Evolutionary conservation across 2,329 filamentous ascomycete species (phyloP), one percentile per base, ranked within the genome.

Genomic region (Alternaria solani): DNA sequence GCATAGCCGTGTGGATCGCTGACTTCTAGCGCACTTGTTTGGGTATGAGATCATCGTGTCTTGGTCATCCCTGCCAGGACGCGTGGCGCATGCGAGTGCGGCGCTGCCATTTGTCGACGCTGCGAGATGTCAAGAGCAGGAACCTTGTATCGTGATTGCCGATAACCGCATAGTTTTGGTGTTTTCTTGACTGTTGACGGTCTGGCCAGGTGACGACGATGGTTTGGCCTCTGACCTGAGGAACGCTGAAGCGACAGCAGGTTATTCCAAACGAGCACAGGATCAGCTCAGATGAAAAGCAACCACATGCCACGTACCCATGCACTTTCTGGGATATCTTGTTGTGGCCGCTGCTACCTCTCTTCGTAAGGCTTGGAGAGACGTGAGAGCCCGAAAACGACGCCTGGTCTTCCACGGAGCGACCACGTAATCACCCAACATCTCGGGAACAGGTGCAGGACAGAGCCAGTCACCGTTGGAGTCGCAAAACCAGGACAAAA

Each of bases 391-490:
- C 30, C 30, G 14, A 49, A 38, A 16, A 26, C 32, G 16, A 49
- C 3, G 20, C 30, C 14, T 14, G 14, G 14, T 25, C 12, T 12
- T 55, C 9, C 57, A 46, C 38, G 55, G 26, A 32, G 46, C 55
- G 39, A 48, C 59, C 20, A 51, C 55, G 28, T 34, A 36, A n/a
- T 32, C 34, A 32, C 32, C 44, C 65, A 64, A 25, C 64, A 66
- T 36, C 46, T 23, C 14, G 30, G 46, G 46, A 36, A 48, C 46
- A 36, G 18, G 18, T 12, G 18, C 32, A 12, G 18, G 16, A 48
- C 20, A 26, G 32, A 48, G 20, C 32, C 20, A 49, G 20, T 49
- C 2, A 26, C 30, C 12, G 30, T 34, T 25, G 5, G 6, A 25
- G 14, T 49, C 36, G 32, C n/a, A 49, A 18, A 34, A 18, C 6